Evolutionary conservation across 768 basidiomycete species (phyloP), one percentile per base, ranked within the genome.

Genomic region (Termitomyces sp.): DNA sequence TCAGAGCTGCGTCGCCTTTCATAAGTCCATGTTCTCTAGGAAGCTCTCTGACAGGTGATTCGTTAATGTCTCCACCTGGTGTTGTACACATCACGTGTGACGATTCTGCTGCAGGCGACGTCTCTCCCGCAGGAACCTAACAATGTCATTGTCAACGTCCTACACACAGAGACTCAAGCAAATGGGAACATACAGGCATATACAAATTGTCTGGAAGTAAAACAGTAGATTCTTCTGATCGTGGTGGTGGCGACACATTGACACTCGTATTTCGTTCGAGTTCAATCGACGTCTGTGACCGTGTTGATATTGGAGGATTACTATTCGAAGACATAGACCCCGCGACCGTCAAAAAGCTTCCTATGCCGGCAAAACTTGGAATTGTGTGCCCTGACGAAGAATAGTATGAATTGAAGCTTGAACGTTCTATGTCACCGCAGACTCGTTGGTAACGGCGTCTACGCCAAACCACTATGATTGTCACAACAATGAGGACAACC

Each of bases 51-150:
- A 24, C 57, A 24, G 57, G 38, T 13, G 54, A 53, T 16, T 53
- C 53, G 18, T 4, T 42, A 9, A 65, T 59, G 46, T 55, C 58
- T 22, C 58, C 61, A 28, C 62, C 58, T 16, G 60, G 58, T 45
- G 64, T 62, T 13, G 60, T 51, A 46, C 60, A 61, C 52, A 63
- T 20, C 49, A 63, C 18, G 7, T 57, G 63, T 18, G 66, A 68
- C 3, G 67, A 70, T 38, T 64, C 66, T 0, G 48, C 58, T 18
- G 68, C 68, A 22, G 68, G 66, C 3, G 66, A 68, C 28, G 43
- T 58, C 44, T 65, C 63, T 10, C 4, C 40, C 12, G 46, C 53
- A 26, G 56, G 35, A 42, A 52, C 42, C 55, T 64, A 10, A 14
- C 10, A 35, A 4, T 12, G 43, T 22, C 28, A 26, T 24, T 14